Base-by-base conservation (phyloP, 164 flowering plant genomes). In the Chimonanthus salicifolius region DNA sequence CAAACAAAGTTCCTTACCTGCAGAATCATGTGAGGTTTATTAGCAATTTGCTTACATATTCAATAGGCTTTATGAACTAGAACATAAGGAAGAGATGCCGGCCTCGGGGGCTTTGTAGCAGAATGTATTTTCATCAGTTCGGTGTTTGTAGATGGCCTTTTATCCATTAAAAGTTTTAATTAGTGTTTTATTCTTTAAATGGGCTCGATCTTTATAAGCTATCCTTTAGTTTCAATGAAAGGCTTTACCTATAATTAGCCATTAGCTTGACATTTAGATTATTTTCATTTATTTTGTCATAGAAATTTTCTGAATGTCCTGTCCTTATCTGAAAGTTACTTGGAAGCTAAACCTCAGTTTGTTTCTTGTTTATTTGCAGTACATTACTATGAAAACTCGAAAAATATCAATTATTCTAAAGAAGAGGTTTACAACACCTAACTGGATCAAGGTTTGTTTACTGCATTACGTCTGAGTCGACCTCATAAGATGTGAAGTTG, bases 361-460 rank as follows among this genome's bases (percentile, higher is more conserved):
- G 33, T 47, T 73, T 72, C 8, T 33, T 75, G 49, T 48, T 18
- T 68, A 50, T 76, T 68, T 82, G 77, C 92, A 96, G 99, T 96
- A 94, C 74, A 84, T 92, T 58, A 88, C 82, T 76, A 83, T 87
- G 85, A 91, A 90, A 80, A 90, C 95, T 67, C 93, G 90, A 79
- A 92, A 83, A 77, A 80, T 94, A 74, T 91, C 97, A 58, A 78
- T 85, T 85, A 88, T 96, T 64, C 73, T 96, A 77, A 90, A 85
- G 75, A 94, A 91, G 85, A 90, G 99, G 81, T 89, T 96, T 78
- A 83, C 88, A n/a, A 83, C 97, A 58, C 98, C 99, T 49, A 92
- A 96, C 72, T 96, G 99, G 99, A 78, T 90, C 71, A 96, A 96
- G 95, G 99, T 95, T 21, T 74, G 88, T 78, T 33, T 33, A 33